Evolutionary conservation across 2,329 filamentous ascomycete genomes (phyloP).

Genomic region (Xylariaceae sp.): DNA sequence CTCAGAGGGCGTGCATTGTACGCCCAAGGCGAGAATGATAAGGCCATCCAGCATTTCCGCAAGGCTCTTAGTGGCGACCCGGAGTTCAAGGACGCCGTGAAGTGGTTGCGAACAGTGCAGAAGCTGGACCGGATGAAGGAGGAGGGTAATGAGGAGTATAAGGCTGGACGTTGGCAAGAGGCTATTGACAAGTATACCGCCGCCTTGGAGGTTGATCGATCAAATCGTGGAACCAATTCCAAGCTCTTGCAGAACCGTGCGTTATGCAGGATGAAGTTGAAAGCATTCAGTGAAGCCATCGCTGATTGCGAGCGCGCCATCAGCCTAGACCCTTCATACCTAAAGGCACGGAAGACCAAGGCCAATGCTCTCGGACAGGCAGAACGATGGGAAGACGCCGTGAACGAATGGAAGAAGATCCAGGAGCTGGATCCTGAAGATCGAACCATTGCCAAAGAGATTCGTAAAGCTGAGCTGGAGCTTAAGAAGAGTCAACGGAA

Average conservation of each 20-base stretch:
- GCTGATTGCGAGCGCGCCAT: slow-evolving; percentile 81
- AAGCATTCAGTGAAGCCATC: slow-evolving; percentile 76
- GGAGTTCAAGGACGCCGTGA: slow-evolving; percentile 82
- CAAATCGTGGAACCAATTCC: slow-evolving; percentile 87
- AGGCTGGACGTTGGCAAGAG: slow-evolving; percentile 69
- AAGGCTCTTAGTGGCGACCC: slow-evolving; percentile 87
- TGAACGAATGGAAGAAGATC: slow-evolving; percentile 82
- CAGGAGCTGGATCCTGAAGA: slow-evolving; percentile 80
- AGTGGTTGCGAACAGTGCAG: slow-evolving; percentile 83
- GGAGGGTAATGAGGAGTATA: slow-evolving; percentile 87
- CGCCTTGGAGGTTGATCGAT: slow-evolving; percentile 78
- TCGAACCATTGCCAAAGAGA: slow-evolving; percentile 72
- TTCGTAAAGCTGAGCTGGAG: slow-evolving; percentile 86
- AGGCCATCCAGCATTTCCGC: slow-evolving; percentile 87
- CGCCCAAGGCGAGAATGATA: slow-evolving; percentile 87
- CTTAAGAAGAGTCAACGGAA: slow-evolving; percentile 97
- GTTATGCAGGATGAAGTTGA: slow-evolving; percentile 75
- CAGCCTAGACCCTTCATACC: slow-evolving; percentile 74
- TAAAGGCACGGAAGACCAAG: slow-evolving; percentile 88
- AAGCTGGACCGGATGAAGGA: slow-evolving; percentile 91
- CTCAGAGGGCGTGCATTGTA: slow-evolving; percentile 84
- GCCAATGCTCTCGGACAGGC: slow-evolving; percentile 82
- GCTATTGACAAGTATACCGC: slow-evolving; percentile 81
- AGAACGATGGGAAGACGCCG: slow-evolving; percentile 87
- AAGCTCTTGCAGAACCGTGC: slow-evolving; percentile 94